Base-by-base conservation (phyloP, 345 rosid species). In the Pistacia integerrima region DNA sequence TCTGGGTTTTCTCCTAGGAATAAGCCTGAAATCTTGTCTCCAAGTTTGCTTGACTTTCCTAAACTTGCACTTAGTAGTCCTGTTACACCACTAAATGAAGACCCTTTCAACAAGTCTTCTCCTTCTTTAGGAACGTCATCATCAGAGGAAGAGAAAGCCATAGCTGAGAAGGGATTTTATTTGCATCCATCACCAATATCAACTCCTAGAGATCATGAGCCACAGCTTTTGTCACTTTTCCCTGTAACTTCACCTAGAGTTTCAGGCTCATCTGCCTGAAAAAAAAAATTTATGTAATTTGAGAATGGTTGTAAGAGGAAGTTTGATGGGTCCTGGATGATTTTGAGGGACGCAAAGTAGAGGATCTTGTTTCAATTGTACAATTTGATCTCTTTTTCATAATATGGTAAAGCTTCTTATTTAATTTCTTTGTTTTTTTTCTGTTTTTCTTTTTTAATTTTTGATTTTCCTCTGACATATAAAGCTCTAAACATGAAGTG, bases 1-100 rank as follows among this genome's bases (percentile, higher is more conserved):
- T 74, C 79, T 1, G 82, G 86, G 69, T 86, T 89, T 82, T 92
- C 97, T 33, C 94, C 97, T 10, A 82, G 93, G 60, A 89, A 87
- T 41, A 74, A 70, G 69, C 77, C 74, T 36, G 99, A 93, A 84
- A 88, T 93, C 81, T 74, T 93, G 81, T 96, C 99, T 17, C 99
- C 99, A 17, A 92, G 97, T 79, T 75, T 91, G 90, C 97, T 96
- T 59, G 97, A 93, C 35, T 96, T 96, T 78, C 98, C 99, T 0
- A 94, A 88, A 77, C 91, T 96, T 11, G 89, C 91, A 1, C 93
- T 96, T 18, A 85, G 80, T n/a, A 93, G 97, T 57, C 98, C 97
- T 20, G 97, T 95, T 48, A 95, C 99, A 22, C 92, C 97, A 56
- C 73, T 90, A 38, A 89, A 82, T 22, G 90, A 84, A 10, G 97